A percentile compares a stretch with the other conserved stretches of the same genome.
These are phyloP conservation scores for Sarocladiaceae sp. DNA, from an alignment of 2,329 filamentous ascomycete genomes.

Conservation along the genomic window DNA sequence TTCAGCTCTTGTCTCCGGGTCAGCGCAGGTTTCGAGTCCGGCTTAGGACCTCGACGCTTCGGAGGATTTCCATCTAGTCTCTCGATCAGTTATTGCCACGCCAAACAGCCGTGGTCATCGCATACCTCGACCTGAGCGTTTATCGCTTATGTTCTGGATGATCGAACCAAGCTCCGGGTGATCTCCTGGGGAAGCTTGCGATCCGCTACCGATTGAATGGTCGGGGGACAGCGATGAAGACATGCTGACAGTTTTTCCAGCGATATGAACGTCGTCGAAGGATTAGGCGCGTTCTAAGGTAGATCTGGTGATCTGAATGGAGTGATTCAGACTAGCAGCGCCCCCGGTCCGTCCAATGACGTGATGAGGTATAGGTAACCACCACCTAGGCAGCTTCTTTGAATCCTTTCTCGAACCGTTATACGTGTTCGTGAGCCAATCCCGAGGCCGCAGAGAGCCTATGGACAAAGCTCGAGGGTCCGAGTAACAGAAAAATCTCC, in stretches of 20 bases:
- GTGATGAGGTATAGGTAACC: too few relatives aligned
- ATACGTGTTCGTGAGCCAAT: too few relatives aligned
- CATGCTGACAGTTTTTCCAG: conserved; percentile 26
- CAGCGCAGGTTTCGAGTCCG: conserved; percentile 89
- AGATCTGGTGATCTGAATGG: too few relatives aligned
- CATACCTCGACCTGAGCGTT: conserved; percentile 70
- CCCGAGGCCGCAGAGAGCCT: too few relatives aligned
- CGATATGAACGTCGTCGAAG: too few relatives aligned
- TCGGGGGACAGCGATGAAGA: conserved; percentile 42
- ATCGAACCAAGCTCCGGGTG: conserved; percentile 34
- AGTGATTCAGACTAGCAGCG: too few relatives aligned
- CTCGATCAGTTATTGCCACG: not conserved
- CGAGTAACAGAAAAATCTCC: too few relatives aligned
- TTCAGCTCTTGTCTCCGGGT: conserved; percentile 92
- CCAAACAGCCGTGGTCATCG: not conserved
- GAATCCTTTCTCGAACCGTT: too few relatives aligned
- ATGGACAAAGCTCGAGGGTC: too few relatives aligned
- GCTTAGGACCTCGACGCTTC: conserved; percentile 90
- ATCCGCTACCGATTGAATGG: conserved; percentile 22
- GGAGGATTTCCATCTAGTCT: conserved; percentile 69
- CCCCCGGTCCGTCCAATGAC: too few relatives aligned
- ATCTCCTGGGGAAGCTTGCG: conserved; percentile 15
- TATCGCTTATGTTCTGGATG: conserved; percentile 63
- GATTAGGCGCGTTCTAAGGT: too few relatives aligned
- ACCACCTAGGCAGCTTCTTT: too few relatives aligned